Conservation (phyloP, 371 early-diverging fungal species). For the Syncephalastrum contaminatum region DNA sequence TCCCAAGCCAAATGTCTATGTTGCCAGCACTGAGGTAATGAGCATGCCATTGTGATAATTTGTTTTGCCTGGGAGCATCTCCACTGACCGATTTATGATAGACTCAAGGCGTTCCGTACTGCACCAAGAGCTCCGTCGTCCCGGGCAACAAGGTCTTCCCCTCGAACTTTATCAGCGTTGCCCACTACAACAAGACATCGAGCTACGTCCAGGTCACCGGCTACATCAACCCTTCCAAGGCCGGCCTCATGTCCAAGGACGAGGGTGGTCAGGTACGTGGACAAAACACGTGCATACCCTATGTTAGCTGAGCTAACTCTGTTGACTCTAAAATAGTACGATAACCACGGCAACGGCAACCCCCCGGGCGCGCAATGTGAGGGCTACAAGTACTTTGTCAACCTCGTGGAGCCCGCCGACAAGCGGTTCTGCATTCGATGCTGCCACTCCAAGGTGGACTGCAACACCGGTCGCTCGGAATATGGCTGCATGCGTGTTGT, state of each 20-base stretch:
- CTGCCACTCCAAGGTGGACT: conserved; percentile 25
- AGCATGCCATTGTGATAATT: too few relatives aligned
- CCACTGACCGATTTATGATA: background rate
- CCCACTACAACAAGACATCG: conserved; percentile 20
- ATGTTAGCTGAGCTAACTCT: background rate
- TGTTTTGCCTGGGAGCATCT: too few relatives aligned
- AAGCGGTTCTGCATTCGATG: conserved; percentile 44
- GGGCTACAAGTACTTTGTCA: conserved; percentile 45
- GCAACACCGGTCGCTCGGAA: conserved; percentile 38
- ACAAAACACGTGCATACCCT: background rate
- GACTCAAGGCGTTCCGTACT: conserved; percentile 4
- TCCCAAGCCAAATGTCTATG: background rate
- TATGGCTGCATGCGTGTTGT: conserved; percentile 46
- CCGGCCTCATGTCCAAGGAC: conserved; percentile 32
- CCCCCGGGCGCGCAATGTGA: conserved; percentile 33
- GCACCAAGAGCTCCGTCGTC: conserved; percentile 4
- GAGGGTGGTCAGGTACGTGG: conserved; percentile 49
- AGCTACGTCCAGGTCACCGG: conserved; percentile 48
- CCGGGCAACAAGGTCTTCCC: conserved; percentile 27
- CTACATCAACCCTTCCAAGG: conserved; percentile 29
- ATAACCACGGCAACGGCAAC: conserved; percentile 29
- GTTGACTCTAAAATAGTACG: conserved; percentile 12
- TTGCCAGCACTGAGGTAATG: background rate
- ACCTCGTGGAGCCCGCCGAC: conserved; percentile 39
- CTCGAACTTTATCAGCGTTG: conserved; percentile 25